Evolutionary conservation across 2,329 filamentous ascomycete species (phyloP), one percentile per base, ranked within the genome.

Genomic region (Triangularia setosa): DNA sequence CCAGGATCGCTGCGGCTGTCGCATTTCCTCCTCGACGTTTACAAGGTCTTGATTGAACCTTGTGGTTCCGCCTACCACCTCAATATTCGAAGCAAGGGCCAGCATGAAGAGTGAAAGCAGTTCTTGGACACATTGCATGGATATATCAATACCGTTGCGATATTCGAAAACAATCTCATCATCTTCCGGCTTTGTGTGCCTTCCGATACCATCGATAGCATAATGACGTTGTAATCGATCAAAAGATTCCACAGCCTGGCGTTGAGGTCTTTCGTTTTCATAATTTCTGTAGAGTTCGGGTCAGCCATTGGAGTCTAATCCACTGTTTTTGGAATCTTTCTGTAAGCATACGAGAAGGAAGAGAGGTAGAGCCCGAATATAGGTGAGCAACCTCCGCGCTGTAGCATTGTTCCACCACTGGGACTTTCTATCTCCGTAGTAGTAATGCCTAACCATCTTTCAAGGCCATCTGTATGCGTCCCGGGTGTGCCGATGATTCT

Each of bases 61-160:
- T 4, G 61, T 63, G 5, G 24, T 33, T 2, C 61, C 61, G 21
- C 61, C 61, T 9, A 59, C 61, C 14, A 16, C 16, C 11, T 7
- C 3, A 14, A 63, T 27, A 16, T 59, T 44, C 9, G 55, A 52
- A 1, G 44, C 55, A 8, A 63, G 24, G 8, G 61, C 25, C 14
- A 63, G 55, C 16, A 63, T 53, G 27, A 63, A 59, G 12, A 59
- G 4, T 2, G 61, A 63, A 16, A 59, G 16, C 4, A 63, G 35
- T n/a, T 63, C 61, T 53, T 63, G 55, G 11, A 57, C 61, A n/a
- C 55, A 59, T 21, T 76, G 69, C 66, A 54, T 73, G 35, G 35
- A 16, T n/a, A 40, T n/a, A n/a, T 40, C 35, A 40, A 40, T 4
- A 40, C 35, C 14, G 35, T n/a, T 35, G 14, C 35, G 35, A 18